phyloP scores from a whole-genome alignment of 805 yeast genomes.

The Candida dajiaensis region DNA sequence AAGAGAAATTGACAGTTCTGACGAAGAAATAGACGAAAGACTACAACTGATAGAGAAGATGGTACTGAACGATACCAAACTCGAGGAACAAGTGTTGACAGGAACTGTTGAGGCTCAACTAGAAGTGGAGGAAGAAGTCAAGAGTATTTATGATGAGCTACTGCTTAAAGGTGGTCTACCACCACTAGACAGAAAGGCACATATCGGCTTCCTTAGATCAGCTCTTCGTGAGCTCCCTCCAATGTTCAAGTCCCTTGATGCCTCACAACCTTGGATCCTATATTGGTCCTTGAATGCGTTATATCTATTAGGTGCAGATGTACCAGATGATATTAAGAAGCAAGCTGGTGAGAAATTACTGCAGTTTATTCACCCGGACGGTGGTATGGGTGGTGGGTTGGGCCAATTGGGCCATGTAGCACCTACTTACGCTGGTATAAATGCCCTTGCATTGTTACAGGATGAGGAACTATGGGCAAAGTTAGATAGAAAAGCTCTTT shows the following conservation, averaged over 20 bases:
- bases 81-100: constrained; percentile 28
- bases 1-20: neutral
- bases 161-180: constrained; percentile 16
- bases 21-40: neutral
- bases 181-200: constrained; percentile 11
- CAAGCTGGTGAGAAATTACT: constrained; percentile 27
- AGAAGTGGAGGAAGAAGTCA: constrained; percentile 26
- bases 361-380: constrained; percentile 29
- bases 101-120: constrained; percentile 30
- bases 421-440: constrained; percentile 70
- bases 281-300: constrained; percentile 74
- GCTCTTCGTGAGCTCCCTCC: constrained; percentile 19
- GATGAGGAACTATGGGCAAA: constrained; percentile 35
- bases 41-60: constrained; percentile 13
- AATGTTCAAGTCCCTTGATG: constrained; percentile 50
- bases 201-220: constrained; percentile 13
- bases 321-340: constrained; percentile 22
- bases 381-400: constrained; percentile 84
- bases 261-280: constrained; percentile 87
- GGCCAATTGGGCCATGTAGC: constrained; percentile 84
- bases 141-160: constrained; percentile 26
- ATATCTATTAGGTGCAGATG: constrained; percentile 31
- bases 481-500: constrained; percentile 42
- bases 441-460: constrained; percentile 51
- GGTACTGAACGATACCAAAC: constrained; percentile 9